Percentiles rank a stretch among this genome's conserved stretches.
Conservation (phyloP, 257 asterid genomes). For the Solanum raphanifolium region DNA sequence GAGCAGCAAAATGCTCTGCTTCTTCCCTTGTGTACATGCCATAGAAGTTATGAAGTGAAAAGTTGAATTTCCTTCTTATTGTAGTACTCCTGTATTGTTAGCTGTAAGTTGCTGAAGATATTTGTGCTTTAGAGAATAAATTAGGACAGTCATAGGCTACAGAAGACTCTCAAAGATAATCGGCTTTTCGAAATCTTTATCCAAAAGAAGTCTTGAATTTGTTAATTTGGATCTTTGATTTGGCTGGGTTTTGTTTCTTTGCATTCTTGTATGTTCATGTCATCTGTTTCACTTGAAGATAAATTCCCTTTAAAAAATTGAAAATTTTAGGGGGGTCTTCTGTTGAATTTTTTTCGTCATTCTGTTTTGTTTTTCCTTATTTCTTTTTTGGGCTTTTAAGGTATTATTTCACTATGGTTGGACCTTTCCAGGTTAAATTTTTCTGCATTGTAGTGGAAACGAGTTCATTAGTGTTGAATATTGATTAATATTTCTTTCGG, state of each 20-base stretch:
- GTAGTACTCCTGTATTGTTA: background rate
- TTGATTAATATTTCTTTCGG: background rate
- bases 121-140: background rate
- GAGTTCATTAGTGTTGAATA: background rate
- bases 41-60: background rate
- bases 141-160: background rate
- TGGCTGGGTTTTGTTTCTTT: background rate
- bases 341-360: background rate
- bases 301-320: background rate
- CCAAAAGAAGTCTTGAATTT: background rate
- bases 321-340: background rate
- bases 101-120: background rate
- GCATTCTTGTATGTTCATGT: background rate
- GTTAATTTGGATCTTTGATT: background rate
- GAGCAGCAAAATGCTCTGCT: background rate
- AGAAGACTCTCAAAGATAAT: background rate
- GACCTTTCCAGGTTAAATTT: background rate
- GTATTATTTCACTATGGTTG: background rate
- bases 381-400: background rate
- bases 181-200: background rate
- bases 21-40: background rate
- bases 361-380: background rate
- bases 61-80: background rate
- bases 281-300: background rate
- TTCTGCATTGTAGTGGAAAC: background rate